Evolutionary conservation across 352 stramenopile genomes (phyloP).

Genomic region (Globisporangium megalacanthum): DNA sequence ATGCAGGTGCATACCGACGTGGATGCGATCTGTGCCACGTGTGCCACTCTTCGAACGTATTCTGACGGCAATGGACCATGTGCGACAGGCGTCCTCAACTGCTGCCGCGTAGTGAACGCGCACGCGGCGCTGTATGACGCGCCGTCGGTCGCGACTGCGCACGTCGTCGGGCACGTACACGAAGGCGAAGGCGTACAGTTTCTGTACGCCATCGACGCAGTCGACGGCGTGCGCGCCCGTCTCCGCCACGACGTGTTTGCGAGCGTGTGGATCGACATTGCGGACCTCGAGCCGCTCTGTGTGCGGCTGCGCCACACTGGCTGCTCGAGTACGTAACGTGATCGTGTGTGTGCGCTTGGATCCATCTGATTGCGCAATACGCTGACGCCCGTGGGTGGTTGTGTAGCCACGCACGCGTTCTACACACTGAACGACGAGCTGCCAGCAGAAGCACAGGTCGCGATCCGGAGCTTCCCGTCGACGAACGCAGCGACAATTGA

Average conservation of each 20-base stretch:
- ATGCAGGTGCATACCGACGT: conserved; percentile 16
- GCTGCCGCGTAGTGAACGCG: conserved; percentile 31
- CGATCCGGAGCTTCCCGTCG: conserved; percentile 55
- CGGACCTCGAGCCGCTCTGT: conserved; percentile 40
- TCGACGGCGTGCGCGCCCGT: conserved; percentile 18
- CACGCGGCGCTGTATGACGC: conserved; percentile 35
- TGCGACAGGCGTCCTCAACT: conserved; percentile 29
- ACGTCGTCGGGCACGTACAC: conserved; percentile 26
- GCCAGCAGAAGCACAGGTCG: conserved; percentile 57
- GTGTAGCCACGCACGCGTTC: conserved; percentile 40
- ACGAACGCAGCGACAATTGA: conserved; percentile 50
- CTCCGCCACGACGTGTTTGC: conserved; percentile 42
- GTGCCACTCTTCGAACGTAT: background rate
- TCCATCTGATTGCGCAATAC: no score
- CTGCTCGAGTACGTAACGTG: conserved; percentile 43
- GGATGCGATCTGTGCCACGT: background rate
- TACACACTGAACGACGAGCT: conserved; percentile 50
- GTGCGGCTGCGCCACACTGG: conserved; percentile 29
- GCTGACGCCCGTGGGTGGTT: background rate
- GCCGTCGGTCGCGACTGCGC: conserved; percentile 15
- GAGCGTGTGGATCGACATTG: conserved; percentile 50
- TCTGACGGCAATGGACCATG: background rate
- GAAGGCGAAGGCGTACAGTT: conserved; percentile 26
- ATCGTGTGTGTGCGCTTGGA: no score
- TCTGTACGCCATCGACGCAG: conserved; percentile 40